A percentile compares a stretch with the other conserved stretches of the same genome.
Conservation (phyloP, 192 early-diverging fungal genomes). For the Coemansia sp. region DNA sequence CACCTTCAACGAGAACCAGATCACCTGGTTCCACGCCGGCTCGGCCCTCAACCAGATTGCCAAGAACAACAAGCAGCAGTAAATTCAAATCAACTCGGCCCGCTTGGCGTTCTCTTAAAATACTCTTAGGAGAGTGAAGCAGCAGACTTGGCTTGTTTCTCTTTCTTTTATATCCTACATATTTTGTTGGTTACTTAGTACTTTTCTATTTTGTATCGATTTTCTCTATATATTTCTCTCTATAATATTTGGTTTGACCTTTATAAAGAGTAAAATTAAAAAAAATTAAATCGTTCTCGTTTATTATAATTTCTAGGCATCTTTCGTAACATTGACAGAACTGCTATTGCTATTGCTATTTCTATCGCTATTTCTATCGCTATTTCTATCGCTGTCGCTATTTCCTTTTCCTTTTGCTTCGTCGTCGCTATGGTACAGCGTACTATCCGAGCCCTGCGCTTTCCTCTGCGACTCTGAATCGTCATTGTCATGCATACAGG, state of each 20-base stretch:
- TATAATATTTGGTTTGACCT: neutral
- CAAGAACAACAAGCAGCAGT: constrained; percentile 31
- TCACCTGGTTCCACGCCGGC: constrained; percentile 98
- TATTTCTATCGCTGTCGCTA: too few relatives aligned
- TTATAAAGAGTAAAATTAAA: neutral
- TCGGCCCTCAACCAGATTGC: constrained; percentile 80
- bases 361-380: too few relatives aligned
- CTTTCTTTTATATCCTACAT: constrained; percentile 9
- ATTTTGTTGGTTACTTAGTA: too few relatives aligned
- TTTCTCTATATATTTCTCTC: neutral
- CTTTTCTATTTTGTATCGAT: neutral
- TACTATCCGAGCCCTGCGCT: too few relatives aligned
- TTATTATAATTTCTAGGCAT: neutral
- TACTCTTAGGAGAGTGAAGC: too few relatives aligned
- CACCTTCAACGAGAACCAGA: constrained; percentile 98
- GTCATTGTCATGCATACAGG: too few relatives aligned
- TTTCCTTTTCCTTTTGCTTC: too few relatives aligned
- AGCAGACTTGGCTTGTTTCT: neutral
- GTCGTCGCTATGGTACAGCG: too few relatives aligned
- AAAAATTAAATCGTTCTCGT: neutral
- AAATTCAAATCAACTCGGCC: too few relatives aligned
- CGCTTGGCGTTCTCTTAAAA: constrained; percentile 2
- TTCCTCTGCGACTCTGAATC: too few relatives aligned
- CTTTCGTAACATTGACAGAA: too few relatives aligned
- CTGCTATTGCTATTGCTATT: too few relatives aligned